Conservation (phyloP, 1,284 basidiomycete species). For the Afroboletus lepidellus region DNA sequence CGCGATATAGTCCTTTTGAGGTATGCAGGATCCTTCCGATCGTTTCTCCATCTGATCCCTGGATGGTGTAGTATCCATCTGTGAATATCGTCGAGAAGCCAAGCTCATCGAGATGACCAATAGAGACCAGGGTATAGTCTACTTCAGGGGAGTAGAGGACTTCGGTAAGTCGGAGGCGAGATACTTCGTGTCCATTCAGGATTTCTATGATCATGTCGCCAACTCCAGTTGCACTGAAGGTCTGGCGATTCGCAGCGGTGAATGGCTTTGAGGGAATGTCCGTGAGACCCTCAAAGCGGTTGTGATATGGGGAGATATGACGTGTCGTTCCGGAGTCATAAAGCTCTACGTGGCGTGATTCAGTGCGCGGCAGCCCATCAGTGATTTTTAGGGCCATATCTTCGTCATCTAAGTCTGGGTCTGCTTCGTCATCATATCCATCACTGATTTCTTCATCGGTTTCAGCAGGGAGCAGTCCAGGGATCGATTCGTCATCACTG, state of each 20-base stretch:
- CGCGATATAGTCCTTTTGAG: background rate
- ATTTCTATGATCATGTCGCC: slow-evolving; percentile 38
- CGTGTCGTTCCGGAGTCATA: slow-evolving; percentile 31
- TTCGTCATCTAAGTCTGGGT: background rate
- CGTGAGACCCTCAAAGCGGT: slow-evolving; percentile 32
- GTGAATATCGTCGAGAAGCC: slow-evolving; percentile 24
- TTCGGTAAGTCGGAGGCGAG: slow-evolving; percentile 32
- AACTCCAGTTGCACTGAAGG: slow-evolving; percentile 33
- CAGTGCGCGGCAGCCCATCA: background rate
- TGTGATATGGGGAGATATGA: slow-evolving; percentile 41
- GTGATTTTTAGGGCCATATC: background rate
- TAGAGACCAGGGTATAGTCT: slow-evolving; percentile 36
- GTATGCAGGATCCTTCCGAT: background rate
- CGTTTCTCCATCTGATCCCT: too few relatives aligned
- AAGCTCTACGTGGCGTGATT: background rate
- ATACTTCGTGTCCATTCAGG: slow-evolving; percentile 34
- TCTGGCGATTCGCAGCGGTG: slow-evolving; percentile 36
- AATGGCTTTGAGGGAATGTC: slow-evolving; percentile 20
- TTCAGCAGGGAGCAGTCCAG: background rate
- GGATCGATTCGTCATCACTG: background rate
- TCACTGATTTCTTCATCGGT: background rate
- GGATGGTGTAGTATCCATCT: too few relatives aligned
- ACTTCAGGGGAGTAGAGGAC: too few relatives aligned
- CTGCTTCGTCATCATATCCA: background rate
- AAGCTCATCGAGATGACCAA: slow-evolving; percentile 34